These are phyloP conservation scores for Cladosporium sp. DNA, from an alignment of 2,329 filamentous ascomycete genomes.

Conservation along the genomic window DNA sequence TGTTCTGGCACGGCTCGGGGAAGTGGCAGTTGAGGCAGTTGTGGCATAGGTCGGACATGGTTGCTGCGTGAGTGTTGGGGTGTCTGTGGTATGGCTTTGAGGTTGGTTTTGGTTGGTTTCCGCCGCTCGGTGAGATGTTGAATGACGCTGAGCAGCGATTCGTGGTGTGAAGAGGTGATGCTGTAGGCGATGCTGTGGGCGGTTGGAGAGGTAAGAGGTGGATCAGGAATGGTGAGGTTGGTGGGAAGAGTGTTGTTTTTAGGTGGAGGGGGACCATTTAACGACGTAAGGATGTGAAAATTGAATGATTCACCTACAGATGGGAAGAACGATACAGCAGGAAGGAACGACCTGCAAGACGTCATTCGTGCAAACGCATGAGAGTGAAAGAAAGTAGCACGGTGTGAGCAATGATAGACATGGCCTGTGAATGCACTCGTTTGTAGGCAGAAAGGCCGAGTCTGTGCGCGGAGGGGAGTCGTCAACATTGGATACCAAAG, in stretches of 20 bases:
- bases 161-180: no score
- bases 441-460: neutral
- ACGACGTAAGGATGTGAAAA: no score
- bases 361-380: neutral
- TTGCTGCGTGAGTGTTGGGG: neutral
- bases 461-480: no score
- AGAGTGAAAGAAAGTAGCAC: neutral
- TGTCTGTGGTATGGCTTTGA: neutral
- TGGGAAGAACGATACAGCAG: neutral
- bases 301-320: neutral
- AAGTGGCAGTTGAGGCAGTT: slow-evolving; percentile 25
- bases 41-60: slow-evolving; percentile 25
- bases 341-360: neutral
- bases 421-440: no score
- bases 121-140: neutral
- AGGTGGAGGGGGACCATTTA: no score
- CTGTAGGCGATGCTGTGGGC: no score
- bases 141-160: neutral
- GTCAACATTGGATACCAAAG: no score
- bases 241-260: no score
- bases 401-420: neutral
- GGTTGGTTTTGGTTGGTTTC: neutral
- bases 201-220: neutral
- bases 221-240: neutral
- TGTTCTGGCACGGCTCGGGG: slow-evolving; percentile 17